Conservation (phyloP, 345 rosid species). For the Lepidium didymum region DNA sequence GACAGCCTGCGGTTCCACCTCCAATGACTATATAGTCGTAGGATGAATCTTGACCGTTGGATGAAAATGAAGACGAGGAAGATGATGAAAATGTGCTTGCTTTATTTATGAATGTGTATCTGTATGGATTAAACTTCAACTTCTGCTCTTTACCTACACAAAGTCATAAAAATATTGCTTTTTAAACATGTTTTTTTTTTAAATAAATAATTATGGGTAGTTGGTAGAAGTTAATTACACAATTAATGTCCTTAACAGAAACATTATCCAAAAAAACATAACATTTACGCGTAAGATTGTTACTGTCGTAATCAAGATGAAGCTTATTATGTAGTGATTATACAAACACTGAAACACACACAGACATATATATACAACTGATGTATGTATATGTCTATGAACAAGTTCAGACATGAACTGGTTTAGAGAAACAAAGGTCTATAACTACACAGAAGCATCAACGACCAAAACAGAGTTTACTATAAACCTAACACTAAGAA, state of each 20-base stretch:
- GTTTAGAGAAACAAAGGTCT: background rate
- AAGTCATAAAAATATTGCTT: no score
- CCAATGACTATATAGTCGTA: conserved; percentile 90
- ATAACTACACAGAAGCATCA: background rate
- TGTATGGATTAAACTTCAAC: conserved; percentile 25
- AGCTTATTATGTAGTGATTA: background rate
- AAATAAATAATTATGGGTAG: background rate
- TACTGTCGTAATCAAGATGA: background rate
- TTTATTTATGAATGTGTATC: conserved; percentile 62
- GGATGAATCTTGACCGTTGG: conserved; percentile 31
- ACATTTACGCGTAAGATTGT: conserved; percentile 4
- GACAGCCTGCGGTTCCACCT: conserved; percentile 98
- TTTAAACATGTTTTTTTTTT: no score
- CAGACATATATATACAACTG: background rate
- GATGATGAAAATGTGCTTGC: conserved; percentile 74
- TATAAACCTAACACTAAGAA: background rate
- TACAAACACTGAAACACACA: background rate
- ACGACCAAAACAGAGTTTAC: background rate
- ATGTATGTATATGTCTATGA: background rate
- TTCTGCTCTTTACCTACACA: conserved; percentile 25
- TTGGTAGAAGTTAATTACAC: conserved; percentile 21
- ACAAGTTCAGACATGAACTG: background rate
- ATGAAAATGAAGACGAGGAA: conserved; percentile 49
- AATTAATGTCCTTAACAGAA: background rate
- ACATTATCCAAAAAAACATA: background rate